Evolutionary conservation across 1,139 yeast species (phyloP).

Genomic region (Sugiyamaella novakii): DNA sequence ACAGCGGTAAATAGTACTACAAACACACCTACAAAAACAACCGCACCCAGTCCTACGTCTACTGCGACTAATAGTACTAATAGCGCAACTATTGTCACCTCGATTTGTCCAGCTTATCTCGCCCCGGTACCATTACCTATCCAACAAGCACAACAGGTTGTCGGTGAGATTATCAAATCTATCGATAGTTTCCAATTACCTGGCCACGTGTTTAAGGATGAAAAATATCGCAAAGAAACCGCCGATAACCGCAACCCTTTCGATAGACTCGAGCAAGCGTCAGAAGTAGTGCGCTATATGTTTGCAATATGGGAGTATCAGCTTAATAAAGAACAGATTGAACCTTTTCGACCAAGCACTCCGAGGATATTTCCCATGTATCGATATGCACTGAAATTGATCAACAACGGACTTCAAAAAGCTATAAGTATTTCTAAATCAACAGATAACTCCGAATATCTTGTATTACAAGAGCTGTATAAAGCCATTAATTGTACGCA

Average conservation of each 20-base stretch:
- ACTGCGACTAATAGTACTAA: no score
- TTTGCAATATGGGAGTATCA: conserved; percentile 1
- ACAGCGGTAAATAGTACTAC: no score
- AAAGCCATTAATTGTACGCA: background rate
- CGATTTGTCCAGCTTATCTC: no score
- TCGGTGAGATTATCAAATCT: background rate
- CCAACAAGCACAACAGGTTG: background rate
- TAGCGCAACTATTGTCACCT: no score
- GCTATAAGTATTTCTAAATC: conserved; percentile 2
- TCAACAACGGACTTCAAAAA: background rate
- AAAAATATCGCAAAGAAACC: no score
- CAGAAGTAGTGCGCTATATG: background rate
- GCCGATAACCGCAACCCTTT: no score
- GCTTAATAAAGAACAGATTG: background rate
- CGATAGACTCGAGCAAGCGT: background rate
- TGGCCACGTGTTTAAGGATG: background rate
- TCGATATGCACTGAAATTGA: background rate
- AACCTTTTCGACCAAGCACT: background rate
- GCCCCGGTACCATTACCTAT: background rate
- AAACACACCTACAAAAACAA: no score
- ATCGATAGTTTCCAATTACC: conserved; percentile 4
- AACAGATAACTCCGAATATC: background rate
- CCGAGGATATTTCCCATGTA: background rate
- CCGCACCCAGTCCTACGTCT: no score
- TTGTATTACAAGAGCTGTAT: conserved; percentile 1